Percentiles rank a stretch among this genome's conserved stretches.
These are phyloP conservation scores for Agaricus blazei DNA, from an alignment of 768 basidiomycete species.

Conservation along the genomic window DNA sequence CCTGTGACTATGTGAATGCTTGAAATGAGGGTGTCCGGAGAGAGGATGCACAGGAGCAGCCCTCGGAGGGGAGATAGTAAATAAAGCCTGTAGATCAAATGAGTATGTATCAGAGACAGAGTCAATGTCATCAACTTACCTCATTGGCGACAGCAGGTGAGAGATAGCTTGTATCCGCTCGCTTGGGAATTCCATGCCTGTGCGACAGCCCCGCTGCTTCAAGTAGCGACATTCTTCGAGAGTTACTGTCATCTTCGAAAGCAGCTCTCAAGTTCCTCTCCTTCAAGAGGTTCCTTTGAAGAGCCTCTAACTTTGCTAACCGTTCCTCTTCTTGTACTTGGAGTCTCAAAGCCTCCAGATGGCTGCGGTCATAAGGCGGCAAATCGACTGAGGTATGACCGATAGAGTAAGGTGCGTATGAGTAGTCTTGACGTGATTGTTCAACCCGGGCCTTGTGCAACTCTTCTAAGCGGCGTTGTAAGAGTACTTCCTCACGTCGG, in stretches of 20 bases:
- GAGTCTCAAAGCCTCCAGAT: neutral
- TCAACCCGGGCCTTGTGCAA: conserved; percentile 7
- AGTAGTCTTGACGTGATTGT: conserved; percentile 11
- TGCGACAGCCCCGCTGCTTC: neutral
- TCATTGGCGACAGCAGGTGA: neutral
- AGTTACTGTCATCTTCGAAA: neutral
- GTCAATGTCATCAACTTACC: neutral
- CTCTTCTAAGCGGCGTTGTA: conserved; percentile 21
- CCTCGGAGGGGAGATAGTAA: neutral
- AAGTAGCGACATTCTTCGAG: neutral
- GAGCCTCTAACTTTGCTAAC: neutral
- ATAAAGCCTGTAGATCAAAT: neutral
- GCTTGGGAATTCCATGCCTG: neutral
- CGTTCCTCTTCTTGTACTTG: conserved; percentile 3
- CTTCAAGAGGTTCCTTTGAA: neutral
- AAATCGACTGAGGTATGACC: neutral
- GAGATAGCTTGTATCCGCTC: neutral
- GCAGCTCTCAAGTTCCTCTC: neutral
- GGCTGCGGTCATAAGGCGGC: neutral
- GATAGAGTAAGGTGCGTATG: neutral
- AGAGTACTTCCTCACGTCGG: conserved; percentile 25
- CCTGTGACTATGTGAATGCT: too few species aligned
- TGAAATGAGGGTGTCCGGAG: too few species aligned
- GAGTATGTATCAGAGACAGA: neutral
- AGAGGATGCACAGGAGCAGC: too few species aligned